Evolutionary conservation across 192 early-diverging fungal genomes (phyloP).

Genomic region (Entomortierella parvispora): DNA sequence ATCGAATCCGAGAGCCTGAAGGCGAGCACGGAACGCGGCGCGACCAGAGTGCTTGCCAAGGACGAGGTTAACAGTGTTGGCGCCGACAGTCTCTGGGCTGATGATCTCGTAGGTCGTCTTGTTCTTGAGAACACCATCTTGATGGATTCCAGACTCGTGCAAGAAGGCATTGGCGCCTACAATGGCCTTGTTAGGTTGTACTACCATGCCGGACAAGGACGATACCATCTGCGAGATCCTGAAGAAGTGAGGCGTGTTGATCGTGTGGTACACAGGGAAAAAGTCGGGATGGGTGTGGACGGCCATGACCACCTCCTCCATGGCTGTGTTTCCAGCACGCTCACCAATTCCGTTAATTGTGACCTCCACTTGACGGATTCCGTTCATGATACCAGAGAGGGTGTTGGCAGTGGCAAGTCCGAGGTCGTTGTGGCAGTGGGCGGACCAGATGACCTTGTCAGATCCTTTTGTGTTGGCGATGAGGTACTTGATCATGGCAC

Average conservation of each 20-base stretch:
- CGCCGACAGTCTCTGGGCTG: slow-evolving; percentile 90
- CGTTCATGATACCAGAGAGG: slow-evolving; percentile 87
- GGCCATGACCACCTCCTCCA: slow-evolving; percentile 97
- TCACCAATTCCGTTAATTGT: slow-evolving; percentile 99
- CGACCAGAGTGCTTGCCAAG: slow-evolving; percentile 98
- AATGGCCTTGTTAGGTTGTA: slow-evolving; percentile 98
- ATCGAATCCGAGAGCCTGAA: slow-evolving; percentile 80
- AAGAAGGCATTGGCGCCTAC: slow-evolving; percentile 97
- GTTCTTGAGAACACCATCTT: slow-evolving; percentile 98
- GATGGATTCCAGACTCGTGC: slow-evolving; percentile 98
- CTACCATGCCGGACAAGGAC: slow-evolving; percentile 90
- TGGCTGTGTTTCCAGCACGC: slow-evolving; percentile 96
- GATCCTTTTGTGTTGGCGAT: slow-evolving; percentile 76
- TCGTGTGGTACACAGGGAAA: slow-evolving; percentile 90
- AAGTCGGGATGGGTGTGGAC: slow-evolving; percentile 90
- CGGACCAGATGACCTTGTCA: slow-evolving; percentile 85
- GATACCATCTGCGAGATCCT: slow-evolving; percentile 91
- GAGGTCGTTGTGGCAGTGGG: slow-evolving; percentile 98
- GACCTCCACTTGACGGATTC: slow-evolving; percentile 96
- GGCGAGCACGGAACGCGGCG: slow-evolving; percentile 87
- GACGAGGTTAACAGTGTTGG: slow-evolving; percentile 85
- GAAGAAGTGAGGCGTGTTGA: slow-evolving; percentile 91
- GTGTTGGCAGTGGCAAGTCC: slow-evolving; percentile 98
- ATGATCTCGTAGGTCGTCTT: slow-evolving; percentile 98
- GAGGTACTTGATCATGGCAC: slow-evolving; percentile 85